Percentiles rank a stretch among this genome's conserved stretches.
phyloP scores from a whole-genome alignment of 2,329 filamentous ascomycete genomes.

The Dactylellina leptospora region DNA sequence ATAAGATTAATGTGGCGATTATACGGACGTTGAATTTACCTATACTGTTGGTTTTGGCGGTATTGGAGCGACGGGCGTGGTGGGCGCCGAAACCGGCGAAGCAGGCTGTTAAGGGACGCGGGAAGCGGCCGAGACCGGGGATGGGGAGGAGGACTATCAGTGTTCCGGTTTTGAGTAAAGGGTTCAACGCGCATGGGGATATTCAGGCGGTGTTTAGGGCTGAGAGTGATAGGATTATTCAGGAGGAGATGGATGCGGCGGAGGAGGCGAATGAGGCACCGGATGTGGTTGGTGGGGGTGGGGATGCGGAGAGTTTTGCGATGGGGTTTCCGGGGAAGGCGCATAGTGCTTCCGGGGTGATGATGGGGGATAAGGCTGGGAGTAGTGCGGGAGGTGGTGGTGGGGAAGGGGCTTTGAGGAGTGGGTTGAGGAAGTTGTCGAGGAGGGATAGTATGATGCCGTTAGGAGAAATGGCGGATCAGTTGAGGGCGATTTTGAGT shows the following conservation, averaged over 20 bases:
- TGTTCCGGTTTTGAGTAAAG: constrained; percentile 22
- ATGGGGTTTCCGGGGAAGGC: constrained; percentile 10
- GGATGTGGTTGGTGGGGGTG: not conserved
- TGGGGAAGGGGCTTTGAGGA: not conserved
- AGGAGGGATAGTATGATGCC: constrained; percentile 50
- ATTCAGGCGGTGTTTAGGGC: constrained; percentile 49
- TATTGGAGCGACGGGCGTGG: constrained; percentile 74
- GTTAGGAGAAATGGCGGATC: constrained; percentile 39
- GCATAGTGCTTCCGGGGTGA: not conserved
- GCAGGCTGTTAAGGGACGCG: not conserved
- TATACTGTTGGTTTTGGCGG: constrained; percentile 74
- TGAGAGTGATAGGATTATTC: constrained; percentile 40
- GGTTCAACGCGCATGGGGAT: constrained; percentile 45
- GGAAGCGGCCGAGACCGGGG: constrained; percentile 2
- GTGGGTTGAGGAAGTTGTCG: constrained; percentile 11
- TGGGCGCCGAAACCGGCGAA: constrained; percentile 63
- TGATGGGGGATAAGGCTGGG: not conserved
- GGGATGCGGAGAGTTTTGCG: constrained; percentile 24
- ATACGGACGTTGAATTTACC: constrained; percentile 80
- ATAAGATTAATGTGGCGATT: constrained; percentile 83
- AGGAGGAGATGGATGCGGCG: constrained; percentile 19
- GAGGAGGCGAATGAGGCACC: constrained; percentile 19
- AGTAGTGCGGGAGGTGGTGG: not conserved
- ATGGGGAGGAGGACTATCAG: constrained; percentile 39
- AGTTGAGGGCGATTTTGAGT: constrained; percentile 40